These are phyloP conservation scores for Aureobasidium pullulans DNA, from an alignment of 2,329 filamentous ascomycete species.

Conservation along the genomic window DNA sequence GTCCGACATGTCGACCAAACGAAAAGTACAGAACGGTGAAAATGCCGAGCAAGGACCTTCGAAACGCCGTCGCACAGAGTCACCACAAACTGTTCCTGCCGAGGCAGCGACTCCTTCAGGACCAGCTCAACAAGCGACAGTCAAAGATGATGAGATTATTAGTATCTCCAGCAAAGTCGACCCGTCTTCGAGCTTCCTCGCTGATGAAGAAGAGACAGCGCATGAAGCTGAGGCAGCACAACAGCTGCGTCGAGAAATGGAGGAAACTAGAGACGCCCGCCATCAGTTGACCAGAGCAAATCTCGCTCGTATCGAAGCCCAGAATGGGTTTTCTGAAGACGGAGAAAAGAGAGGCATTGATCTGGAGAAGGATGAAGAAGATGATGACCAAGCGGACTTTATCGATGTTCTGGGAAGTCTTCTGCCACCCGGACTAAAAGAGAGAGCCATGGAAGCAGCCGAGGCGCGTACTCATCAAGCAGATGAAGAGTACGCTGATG, in stretches of 20 bases:
- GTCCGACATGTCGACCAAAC: background rate
- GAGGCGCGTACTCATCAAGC: background rate
- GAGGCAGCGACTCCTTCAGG: background rate
- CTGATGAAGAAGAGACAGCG: background rate
- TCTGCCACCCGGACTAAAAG: background rate
- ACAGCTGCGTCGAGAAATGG: slow-evolving; percentile 12
- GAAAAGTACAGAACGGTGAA: background rate
- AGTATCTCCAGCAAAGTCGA: background rate
- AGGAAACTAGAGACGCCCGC: background rate
- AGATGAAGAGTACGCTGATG: background rate
- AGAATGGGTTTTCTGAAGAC: slow-evolving; percentile 14
- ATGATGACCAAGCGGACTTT: slow-evolving; percentile 23
- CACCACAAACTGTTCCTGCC: background rate
- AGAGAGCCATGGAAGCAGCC: background rate
- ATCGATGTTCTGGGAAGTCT: slow-evolving; percentile 20
- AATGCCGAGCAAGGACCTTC: background rate
- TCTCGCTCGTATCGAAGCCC: slow-evolving; percentile 26
- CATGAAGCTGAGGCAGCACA: slow-evolving; percentile 8
- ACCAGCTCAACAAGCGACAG: background rate
- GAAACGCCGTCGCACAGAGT: background rate
- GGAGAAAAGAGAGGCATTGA: slow-evolving; percentile 21
- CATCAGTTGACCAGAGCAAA: slow-evolving; percentile 26
- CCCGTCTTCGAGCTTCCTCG: slow-evolving; percentile 2
- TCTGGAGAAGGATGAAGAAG: slow-evolving; percentile 24
- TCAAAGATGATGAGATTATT: background rate